Evolutionary conservation across 768 basidiomycete species (phyloP).

Genomic region (Lepiota brunneoincarnata): DNA sequence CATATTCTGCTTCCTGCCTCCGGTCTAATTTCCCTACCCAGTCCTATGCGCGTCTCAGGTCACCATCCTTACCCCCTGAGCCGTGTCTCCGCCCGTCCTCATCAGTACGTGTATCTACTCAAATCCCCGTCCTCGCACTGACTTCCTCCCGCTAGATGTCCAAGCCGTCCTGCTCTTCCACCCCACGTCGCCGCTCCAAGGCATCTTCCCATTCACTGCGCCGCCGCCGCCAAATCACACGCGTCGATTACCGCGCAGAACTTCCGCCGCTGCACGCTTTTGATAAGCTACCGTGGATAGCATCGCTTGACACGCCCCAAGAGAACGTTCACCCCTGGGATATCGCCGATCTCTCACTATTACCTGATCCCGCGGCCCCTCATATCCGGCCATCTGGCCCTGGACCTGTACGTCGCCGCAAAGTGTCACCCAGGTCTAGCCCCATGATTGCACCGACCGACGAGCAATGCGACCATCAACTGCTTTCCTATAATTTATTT

Average conservation of each 20-base stretch:
- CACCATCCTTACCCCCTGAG: slow-evolving; percentile 26
- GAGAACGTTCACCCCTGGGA: slow-evolving; percentile 44
- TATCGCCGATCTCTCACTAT: slow-evolving; percentile 65
- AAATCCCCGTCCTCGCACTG: slow-evolving; percentile 6
- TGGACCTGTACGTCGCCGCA: slow-evolving; percentile 61
- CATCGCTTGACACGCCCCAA: slow-evolving; percentile 48
- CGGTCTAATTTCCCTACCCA: slow-evolving; percentile 1
- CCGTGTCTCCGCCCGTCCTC: too few species aligned
- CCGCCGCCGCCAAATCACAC: slow-evolving; percentile 28
- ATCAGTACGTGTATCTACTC: slow-evolving; percentile 11
- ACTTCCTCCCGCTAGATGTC: slow-evolving; percentile 10
- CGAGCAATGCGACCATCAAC: slow-evolving; percentile 7
- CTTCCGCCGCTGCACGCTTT: slow-evolving; percentile 40
- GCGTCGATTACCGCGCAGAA: slow-evolving; percentile 19
- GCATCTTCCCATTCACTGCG: slow-evolving; percentile 22
- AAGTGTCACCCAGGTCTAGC: slow-evolving; percentile 48
- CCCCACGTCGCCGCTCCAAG: slow-evolving; percentile 38
- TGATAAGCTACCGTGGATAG: slow-evolving; percentile 69
- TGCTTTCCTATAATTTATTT: slow-evolving; percentile 1
- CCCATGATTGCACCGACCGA: slow-evolving; percentile 32
- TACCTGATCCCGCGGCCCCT: slow-evolving; percentile 29
- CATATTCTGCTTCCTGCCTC: background rate
- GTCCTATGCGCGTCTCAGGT: slow-evolving; percentile 23
- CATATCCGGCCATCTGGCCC: slow-evolving; percentile 25
- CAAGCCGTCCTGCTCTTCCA: slow-evolving; percentile 23